These are phyloP conservation scores for Cinnamomum micranthum DNA, from an alignment of 164 flowering plant species.

Conservation along the genomic window DNA sequence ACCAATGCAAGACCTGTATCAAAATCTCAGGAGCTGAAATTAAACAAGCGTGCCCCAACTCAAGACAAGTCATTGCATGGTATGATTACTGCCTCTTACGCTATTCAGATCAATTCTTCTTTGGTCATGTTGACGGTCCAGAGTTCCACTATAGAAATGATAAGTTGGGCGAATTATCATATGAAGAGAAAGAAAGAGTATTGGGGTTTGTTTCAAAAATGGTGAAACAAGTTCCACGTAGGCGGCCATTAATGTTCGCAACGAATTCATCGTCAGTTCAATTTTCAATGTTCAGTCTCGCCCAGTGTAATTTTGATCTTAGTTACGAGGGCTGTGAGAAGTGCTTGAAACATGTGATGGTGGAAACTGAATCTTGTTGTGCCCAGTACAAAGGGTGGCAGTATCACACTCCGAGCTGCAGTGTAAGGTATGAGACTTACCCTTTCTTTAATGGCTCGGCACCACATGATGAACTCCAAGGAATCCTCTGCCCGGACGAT, in stretches of 20 bases:
- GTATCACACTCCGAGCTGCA: not conserved
- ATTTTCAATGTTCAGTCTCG: not conserved
- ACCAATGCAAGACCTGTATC: constrained; percentile 21
- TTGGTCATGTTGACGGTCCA: too few relatives aligned
- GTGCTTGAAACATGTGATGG: not conserved
- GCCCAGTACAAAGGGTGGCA: not conserved
- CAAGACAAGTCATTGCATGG: constrained; percentile 13
- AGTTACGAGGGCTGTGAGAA: not conserved
- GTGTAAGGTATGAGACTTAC: not conserved
- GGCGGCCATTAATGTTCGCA: not conserved
- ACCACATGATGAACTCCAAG: too few relatives aligned
- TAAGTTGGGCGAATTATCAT: too few relatives aligned
- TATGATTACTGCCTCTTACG: constrained; percentile 31
- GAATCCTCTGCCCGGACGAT: too few relatives aligned
- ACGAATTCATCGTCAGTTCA: not conserved
- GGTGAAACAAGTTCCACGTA: not conserved
- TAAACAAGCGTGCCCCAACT: constrained; percentile 13
- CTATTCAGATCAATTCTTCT: constrained; percentile 17
- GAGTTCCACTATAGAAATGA: not conserved
- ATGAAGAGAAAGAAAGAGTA: not conserved
- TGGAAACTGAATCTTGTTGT: not conserved
- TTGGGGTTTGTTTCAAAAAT: not conserved
- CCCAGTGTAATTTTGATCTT: not conserved
- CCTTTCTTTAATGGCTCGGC: not conserved
- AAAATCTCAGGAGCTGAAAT: not conserved